Evolutionary conservation across 2,329 filamentous ascomycete species (phyloP), one percentile per base, ranked within the genome.

Genomic region (Nigrograna mackinnonii): DNA sequence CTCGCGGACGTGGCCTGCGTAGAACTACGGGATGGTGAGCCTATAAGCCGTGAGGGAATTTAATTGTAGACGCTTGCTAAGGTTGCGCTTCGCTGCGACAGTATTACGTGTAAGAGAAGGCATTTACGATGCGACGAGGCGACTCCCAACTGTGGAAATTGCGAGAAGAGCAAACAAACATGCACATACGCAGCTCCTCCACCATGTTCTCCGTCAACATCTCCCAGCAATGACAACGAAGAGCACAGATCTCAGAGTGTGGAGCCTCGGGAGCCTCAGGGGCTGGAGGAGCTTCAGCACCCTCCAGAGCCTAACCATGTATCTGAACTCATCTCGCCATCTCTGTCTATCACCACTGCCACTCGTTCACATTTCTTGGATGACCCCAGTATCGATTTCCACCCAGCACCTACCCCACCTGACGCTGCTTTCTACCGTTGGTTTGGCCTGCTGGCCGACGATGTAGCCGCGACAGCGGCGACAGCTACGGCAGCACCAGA

Each of bases 21-120:
- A 36, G 19, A 36, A 36, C 16, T 12, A 36, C 34, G 13, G 34
- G 34, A 36, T 36, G 34, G 34, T 36, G 22, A 22, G 34, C 19
- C 19, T 22, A 18, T 12, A 36, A 22, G 9, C 12, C 12, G 12
- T 13, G 12, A 18, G 11, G 11, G 31, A 13, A 12, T 13, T 34
- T 34, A 9, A 9, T 28, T 28, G 11, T 34, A 16, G 16, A 9
- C 31, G 17, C 11, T 34, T 34, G 12, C n/a, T n/a, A n/a, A n/a
- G n/a, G n/a, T n/a, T n/a, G n/a, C n/a, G n/a, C n/a, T n/a, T n/a
- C n/a, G n/a, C n/a, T n/a, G n/a, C n/a, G n/a, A n/a, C 31, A 34
- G 31, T 18, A 18, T 17, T 18, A 34, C 31, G 12, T 34, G 31
- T 17, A 34, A 34, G 17, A 12, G 31, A 34, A 13, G 31, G 11